phyloP scores from a whole-genome alignment of 2,329 filamentous ascomycete genomes.

The Onygenales sp. region DNA sequence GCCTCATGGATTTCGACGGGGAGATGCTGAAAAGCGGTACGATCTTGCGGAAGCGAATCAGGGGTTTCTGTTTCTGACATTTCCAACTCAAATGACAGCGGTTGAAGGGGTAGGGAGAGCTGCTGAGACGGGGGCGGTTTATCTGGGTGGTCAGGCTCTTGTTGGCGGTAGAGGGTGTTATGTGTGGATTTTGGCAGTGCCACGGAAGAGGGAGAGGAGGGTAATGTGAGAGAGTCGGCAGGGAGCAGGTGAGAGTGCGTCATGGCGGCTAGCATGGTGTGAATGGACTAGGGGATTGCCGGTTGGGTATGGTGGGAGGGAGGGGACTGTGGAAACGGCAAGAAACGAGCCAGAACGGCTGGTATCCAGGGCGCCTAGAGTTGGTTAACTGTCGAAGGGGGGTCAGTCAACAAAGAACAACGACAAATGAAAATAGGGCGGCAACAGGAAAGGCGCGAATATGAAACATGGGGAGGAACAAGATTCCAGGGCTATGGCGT shows the following conservation, averaged over 20 bases:
- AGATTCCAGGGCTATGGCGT: not conserved
- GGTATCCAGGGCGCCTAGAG: not conserved
- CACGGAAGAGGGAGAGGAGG: not conserved
- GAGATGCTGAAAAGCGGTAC: conserved; percentile 32
- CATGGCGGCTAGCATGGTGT: not conserved
- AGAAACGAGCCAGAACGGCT: not conserved
- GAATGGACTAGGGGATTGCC: not conserved
- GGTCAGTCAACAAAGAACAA: not conserved
- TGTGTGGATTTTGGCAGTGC: not conserved
- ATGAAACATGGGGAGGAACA: not conserved
- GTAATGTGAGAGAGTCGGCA: not conserved
- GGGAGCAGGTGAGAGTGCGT: not conserved
- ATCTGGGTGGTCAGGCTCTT: not conserved
- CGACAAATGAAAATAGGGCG: not conserved
- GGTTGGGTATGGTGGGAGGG: not conserved
- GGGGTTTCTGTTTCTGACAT: not conserved
- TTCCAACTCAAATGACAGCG: not conserved
- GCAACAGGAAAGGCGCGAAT: not conserved
- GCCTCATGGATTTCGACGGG: conserved; percentile 64
- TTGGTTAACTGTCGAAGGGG: not conserved
- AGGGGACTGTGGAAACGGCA: not conserved
- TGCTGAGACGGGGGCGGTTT: not conserved
- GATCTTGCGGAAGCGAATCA: not conserved
- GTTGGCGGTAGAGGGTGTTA: not conserved
- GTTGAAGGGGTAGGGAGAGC: not conserved